Base-by-base conservation (phyloP, 441 rosid genomes). In the Euphorbia neoarborescens region DNA sequence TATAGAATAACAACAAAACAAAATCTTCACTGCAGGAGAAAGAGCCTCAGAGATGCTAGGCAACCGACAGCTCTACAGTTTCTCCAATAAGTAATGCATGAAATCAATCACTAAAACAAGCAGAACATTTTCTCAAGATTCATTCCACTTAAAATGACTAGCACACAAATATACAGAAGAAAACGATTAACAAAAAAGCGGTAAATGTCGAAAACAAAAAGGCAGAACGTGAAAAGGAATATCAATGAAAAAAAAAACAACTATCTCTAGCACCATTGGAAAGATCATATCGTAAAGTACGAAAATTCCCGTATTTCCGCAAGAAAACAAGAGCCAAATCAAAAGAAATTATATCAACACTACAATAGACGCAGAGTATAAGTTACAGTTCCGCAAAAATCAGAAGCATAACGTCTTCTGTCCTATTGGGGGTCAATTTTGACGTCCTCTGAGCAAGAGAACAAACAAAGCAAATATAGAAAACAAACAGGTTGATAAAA, bases 391-490 rank as follows among this genome's bases (percentile, higher is more conserved):
- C 8, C 19, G 13, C 20, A 14, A 24, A 48, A 68, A 15, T 37
- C 73, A 19, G 35, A 48, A 27, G n/a, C n/a, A 7, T 27, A 27
- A 22, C 11, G 27, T 17, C 60, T 17, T 50, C 50, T 44, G 17
- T 44, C 53, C 5, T 25, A 22, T 66, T 48, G 34, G 25, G 6
- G 9, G 34, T 0, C 0, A 30, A 50, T 58, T 35, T 46, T 66
- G 12, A 25, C 12, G 20, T 32, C 65, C 64, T 63, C 30, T 34
- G 12, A 30, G 60, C 7, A 68, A 66, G n/a, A n/a, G n/a, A n/a
- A 69, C 61, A 73, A 51, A 65, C 68, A 65, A 56, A 30, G 50
- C 51, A 37, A 35, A 32, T 8, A 30, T 8, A 30, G 70, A 54
- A 62, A 28, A 20, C 1, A 30, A 40, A 24, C 3, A 28, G 57